These are phyloP conservation scores for Yamadazyma ubonensis DNA, from an alignment of 805 yeast species.

Conservation along the genomic window DNA sequence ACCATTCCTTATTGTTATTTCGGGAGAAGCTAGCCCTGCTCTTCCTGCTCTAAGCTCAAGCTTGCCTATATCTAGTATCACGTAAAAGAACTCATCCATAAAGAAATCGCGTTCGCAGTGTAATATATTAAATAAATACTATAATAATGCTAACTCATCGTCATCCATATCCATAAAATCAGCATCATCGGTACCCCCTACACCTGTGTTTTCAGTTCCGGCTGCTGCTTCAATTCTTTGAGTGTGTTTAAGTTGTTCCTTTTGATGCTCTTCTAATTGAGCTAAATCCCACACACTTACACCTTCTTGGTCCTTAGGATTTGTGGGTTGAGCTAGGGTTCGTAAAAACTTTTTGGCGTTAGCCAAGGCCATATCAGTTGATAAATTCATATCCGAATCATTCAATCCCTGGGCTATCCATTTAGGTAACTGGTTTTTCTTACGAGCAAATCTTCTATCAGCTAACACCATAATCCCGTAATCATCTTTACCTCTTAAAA, in stretches of 20 bases:
- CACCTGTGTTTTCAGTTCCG: slow-evolving; percentile 8
- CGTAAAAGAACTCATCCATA: slow-evolving; percentile 13
- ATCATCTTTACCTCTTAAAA: slow-evolving; percentile 95
- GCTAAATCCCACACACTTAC: slow-evolving; percentile 88
- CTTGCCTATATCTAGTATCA: slow-evolving; percentile 19
- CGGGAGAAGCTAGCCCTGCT: slow-evolving; percentile 25
- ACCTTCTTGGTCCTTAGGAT: slow-evolving; percentile 89
- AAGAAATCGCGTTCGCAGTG: not conserved
- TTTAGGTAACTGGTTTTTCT: slow-evolving; percentile 85
- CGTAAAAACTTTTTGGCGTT: slow-evolving; percentile 89
- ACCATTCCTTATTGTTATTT: slow-evolving; percentile 9
- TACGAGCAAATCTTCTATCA: slow-evolving; percentile 85
- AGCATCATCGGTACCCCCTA: slow-evolving; percentile 19
- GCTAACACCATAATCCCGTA: slow-evolving; percentile 98
- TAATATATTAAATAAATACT: slow-evolving; percentile 5
- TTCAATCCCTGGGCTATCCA: slow-evolving; percentile 94
- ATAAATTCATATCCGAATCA: slow-evolving; percentile 87
- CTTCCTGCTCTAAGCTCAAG: slow-evolving; percentile 23
- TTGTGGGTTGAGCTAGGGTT: slow-evolving; percentile 90
- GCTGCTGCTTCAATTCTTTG: slow-evolving; percentile 15
- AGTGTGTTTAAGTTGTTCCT: slow-evolving; percentile 37
- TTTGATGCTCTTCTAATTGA: slow-evolving; percentile 61
- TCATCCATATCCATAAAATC: slow-evolving; percentile 49
- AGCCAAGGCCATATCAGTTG: slow-evolving; percentile 97
- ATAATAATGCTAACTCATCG: slow-evolving; percentile 40